Conservation (phyloP, 2,329 filamentous ascomycete species). For the Xylaria hypoxylon region DNA sequence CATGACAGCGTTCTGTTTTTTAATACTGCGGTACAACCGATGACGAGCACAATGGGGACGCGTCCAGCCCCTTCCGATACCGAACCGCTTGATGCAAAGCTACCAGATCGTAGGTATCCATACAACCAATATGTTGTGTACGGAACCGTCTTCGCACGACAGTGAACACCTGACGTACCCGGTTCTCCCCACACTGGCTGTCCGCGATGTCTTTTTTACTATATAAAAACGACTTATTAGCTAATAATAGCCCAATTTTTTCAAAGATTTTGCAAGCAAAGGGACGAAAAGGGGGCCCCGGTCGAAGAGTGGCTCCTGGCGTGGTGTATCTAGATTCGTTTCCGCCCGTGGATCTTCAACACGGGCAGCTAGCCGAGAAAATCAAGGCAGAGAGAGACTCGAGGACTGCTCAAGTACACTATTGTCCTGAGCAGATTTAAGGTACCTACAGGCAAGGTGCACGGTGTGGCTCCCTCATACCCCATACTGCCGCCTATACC, state of each 20-base stretch:
- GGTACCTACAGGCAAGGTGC: too few species aligned
- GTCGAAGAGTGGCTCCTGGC: neutral
- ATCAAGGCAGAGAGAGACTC: neutral
- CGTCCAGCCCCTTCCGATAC: constrained; percentile 19
- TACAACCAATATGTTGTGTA: neutral
- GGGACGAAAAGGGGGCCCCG: neutral
- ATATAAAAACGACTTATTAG: constrained; percentile 13
- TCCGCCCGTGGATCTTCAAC: neutral
- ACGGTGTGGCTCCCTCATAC: neutral
- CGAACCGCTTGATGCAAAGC: constrained; percentile 20
- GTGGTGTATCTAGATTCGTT: neutral
- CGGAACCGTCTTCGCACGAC: constrained; percentile 3
- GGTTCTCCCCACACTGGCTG: constrained; percentile 13
- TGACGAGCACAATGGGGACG: neutral
- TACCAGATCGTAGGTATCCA: neutral
- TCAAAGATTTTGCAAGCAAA: constrained; percentile 12
- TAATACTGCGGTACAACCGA: constrained; percentile 10
- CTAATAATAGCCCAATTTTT: constrained; percentile 23
- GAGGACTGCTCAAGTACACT: too few species aligned
- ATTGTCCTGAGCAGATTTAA: too few species aligned
- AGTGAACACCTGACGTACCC: constrained; percentile 3
- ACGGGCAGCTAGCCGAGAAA: neutral
- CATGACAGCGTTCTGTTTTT: neutral
- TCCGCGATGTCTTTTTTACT: neutral
- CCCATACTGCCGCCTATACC: neutral